Percentiles rank a stretch among this genome's conserved stretches.
Conservation (phyloP, 2,329 filamentous ascomycete species). For the Kalaharituber pfeilii region DNA sequence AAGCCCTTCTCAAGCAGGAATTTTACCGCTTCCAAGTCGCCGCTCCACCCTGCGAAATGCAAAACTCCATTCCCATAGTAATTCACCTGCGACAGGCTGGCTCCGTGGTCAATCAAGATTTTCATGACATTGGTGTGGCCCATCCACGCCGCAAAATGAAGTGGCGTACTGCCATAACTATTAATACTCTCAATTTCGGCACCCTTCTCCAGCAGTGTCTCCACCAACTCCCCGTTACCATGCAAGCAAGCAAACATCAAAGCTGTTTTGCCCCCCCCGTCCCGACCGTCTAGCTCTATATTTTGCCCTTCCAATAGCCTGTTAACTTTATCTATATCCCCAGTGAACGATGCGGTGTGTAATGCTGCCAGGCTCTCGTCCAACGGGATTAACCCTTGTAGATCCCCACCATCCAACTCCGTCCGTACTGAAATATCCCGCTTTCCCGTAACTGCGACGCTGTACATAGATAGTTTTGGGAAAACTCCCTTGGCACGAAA, state of each 20-base stretch:
- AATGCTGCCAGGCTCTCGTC: too few species aligned
- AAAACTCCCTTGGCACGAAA: not conserved
- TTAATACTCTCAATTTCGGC: slow-evolving; percentile 5
- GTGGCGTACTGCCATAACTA: slow-evolving; percentile 4
- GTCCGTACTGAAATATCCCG: not conserved
- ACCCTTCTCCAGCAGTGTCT: slow-evolving; percentile 7
- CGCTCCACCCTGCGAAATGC: not conserved
- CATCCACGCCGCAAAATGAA: slow-evolving; percentile 1
- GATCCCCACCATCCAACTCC: not conserved
- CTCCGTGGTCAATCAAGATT: not conserved
- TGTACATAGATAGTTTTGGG: not conserved
- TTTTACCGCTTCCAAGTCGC: not conserved
- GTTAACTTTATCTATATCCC: too few species aligned
- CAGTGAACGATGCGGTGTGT: too few species aligned
- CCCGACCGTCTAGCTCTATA: not conserved
- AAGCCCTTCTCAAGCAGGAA: not conserved
- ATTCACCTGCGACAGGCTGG: not conserved
- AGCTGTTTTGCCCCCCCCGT: not conserved
- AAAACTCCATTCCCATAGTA: not conserved
- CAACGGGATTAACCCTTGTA: not conserved
- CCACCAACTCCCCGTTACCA: not conserved
- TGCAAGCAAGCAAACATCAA: not conserved
- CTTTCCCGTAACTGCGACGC: not conserved
- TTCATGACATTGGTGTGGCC: not conserved
- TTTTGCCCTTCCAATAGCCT: too few species aligned